Evolutionary conservation across 495 filamentous ascomycete species (phyloP), one percentile per base, ranked within the genome.

Genomic region (Annulohypoxylon bovei): DNA sequence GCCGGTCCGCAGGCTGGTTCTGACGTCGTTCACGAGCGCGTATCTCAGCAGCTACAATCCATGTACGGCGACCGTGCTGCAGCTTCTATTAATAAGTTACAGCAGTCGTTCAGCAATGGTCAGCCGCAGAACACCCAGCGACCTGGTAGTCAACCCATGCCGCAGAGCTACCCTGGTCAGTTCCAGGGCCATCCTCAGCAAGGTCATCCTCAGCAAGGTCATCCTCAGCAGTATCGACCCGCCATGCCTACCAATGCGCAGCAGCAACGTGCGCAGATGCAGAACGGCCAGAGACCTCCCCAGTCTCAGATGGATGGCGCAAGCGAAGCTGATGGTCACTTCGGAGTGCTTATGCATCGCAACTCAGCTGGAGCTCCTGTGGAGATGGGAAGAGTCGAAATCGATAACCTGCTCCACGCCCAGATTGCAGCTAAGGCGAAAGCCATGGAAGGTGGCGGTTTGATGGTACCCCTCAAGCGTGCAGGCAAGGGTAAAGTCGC

Each of bases 381-480:
- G 4, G 75, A 82, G 62, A 81, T 85, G 77, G 84, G 82, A 39
- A 79, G 84, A 52, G 77, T 86, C 27, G 84, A 87, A 50, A 88
- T 90, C 55, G 89, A 92, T 66, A 75, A 76, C 20, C 74, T 88
- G 35, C 84, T 93, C 68, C 87, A 89, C 37, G 82, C 88, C 53
- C 88, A 91, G 64, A 86, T 94, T 28, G 86, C 91, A 57, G 86
- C 90, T 14, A 84, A 86, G 63, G 90, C 90, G 61, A 86, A 85
- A 53, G 83, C 83, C 60, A 86, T 94, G 78, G 92, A 98, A 78
- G 92, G 86, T 49, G 92, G 92, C 59, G 94, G 94, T 42, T 81
- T 97, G 42, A 91, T 97, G 87, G 72, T 94, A 37, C 92, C 94
- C 0, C 78, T 89, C 12, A 81, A 81, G 54, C 76, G 82, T 68